Evolutionary conservation across 192 early-diverging fungal species (phyloP), one percentile per base, ranked within the genome.

Genomic region (Cetraspora pellucida): DNA sequence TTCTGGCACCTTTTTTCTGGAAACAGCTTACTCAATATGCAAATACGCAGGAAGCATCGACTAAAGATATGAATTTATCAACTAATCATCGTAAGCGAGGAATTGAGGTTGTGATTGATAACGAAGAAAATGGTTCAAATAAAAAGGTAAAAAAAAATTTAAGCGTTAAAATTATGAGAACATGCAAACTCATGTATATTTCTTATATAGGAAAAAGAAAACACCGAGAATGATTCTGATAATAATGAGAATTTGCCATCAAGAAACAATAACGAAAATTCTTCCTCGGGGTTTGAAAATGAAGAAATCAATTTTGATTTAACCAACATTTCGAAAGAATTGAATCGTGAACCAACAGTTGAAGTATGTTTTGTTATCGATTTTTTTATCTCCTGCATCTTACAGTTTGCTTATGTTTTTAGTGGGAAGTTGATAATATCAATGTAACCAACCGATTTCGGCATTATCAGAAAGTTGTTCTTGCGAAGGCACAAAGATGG

Each of bases 11-110:
- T 52, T 70, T 47, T 77, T 77, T 64, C 67, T 77, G 68, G 50
- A 37, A 71, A 55, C 50, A 77, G 50, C 76, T 77, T 59, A 57
- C 68, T 25, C 64, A 45, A 77, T 77, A 77, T 71, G 66, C 76
- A 54, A 65, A 69, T 77, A 19, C 59, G 30, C 71, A 16, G 52
- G 71, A 73, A 73, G 60, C 13, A 52, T 52, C 17, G 49, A 59
- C n/a, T 59, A n/a, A 59, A 59, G 21, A 59, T 25, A 59, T 52
- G 19, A 52, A 52, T 17, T 52, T 59, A 59, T 25, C 57, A 59
- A 59, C 57, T 59, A 25, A 59, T 59, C 57, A 59, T 59, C 57
- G 57, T 59, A 59, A 59, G 57, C 57, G 57, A 59, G 57, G n/a
- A 59, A 59, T 25, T 59, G 23, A 59, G n/a, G 57, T 25, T 59